Conservation (phyloP, 176 grass and related monocot genomes). For the Hordeum marinum region DNA sequence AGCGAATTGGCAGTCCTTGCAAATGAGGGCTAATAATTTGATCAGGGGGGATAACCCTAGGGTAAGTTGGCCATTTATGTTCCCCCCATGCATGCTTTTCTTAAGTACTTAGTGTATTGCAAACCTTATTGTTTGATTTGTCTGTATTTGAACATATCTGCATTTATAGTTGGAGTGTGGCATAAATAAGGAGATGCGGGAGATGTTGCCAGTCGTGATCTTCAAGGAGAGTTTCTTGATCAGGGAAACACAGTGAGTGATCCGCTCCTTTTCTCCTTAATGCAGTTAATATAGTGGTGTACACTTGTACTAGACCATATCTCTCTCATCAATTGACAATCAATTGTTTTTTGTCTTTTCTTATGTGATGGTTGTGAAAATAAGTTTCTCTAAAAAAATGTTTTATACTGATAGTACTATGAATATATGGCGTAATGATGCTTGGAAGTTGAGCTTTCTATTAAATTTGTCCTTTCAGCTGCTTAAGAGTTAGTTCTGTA, state of each 20-base stretch:
- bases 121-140: constrained; percentile 4
- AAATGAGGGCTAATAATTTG: constrained; percentile 60
- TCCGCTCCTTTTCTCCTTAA: neutral
- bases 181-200: constrained; percentile 79
- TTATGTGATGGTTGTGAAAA: neutral
- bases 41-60: constrained; percentile 58
- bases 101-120: neutral
- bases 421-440: neutral
- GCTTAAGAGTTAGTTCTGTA: neutral
- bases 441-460: neutral
- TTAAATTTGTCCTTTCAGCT: neutral
- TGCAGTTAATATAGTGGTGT: neutral
- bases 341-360: neutral
- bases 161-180: constrained; percentile 58
- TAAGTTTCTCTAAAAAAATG: neutral
- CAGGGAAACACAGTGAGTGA: constrained; percentile 93
- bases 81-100: neutral
- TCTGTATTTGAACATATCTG: constrained; percentile 21
- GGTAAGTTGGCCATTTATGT: constrained; percentile 33
- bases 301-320: neutral
- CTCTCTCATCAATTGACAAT: neutral
- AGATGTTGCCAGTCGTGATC: constrained; percentile 87
- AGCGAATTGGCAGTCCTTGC: constrained; percentile 80
- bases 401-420: neutral
- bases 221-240: constrained; percentile 97